These are phyloP conservation scores for Lenwebbia sp. DNA, from an alignment of 345 rosid species.

Conservation along the genomic window DNA sequence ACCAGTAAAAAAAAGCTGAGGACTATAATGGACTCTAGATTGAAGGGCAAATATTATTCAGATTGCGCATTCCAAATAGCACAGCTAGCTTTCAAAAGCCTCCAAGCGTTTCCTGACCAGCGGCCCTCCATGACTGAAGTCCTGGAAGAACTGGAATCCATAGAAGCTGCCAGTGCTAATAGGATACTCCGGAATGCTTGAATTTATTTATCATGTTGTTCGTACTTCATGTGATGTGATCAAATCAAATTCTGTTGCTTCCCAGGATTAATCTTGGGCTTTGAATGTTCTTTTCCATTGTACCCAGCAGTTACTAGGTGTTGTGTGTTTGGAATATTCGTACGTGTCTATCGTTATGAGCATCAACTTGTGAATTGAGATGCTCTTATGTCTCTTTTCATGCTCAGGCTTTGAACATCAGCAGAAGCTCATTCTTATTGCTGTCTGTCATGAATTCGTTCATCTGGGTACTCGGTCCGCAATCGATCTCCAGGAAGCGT, in stretches of 20 bases:
- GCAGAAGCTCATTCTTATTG: not conserved
- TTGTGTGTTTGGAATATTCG: not conserved
- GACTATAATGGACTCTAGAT: not conserved
- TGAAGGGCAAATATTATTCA: not conserved
- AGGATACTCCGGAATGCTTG: not conserved
- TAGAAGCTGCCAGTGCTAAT: not conserved
- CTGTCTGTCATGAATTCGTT: not conserved
- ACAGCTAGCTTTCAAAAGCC: not conserved
- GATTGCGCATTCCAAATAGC: not conserved
- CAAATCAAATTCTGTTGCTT: not conserved
- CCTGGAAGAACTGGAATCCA: not conserved
- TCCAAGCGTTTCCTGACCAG: not conserved
- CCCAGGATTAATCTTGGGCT: not conserved
- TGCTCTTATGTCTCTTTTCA: not conserved
- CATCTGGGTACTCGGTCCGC: not conserved
- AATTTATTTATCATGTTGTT: not conserved
- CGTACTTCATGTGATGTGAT: not conserved
- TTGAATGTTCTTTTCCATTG: not conserved
- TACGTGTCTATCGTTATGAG: not conserved
- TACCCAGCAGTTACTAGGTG: not conserved
- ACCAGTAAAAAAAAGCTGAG: not conserved
- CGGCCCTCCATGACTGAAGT: constrained; percentile 2
- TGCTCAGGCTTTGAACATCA: not conserved
- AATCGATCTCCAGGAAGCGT: not conserved
- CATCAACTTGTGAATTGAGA: not conserved